Percentiles rank a stretch among this genome's conserved stretches.
Evolutionary conservation across 2,329 filamentous ascomycete genomes (phyloP).

Genomic region (Alternaria viburni): DNA sequence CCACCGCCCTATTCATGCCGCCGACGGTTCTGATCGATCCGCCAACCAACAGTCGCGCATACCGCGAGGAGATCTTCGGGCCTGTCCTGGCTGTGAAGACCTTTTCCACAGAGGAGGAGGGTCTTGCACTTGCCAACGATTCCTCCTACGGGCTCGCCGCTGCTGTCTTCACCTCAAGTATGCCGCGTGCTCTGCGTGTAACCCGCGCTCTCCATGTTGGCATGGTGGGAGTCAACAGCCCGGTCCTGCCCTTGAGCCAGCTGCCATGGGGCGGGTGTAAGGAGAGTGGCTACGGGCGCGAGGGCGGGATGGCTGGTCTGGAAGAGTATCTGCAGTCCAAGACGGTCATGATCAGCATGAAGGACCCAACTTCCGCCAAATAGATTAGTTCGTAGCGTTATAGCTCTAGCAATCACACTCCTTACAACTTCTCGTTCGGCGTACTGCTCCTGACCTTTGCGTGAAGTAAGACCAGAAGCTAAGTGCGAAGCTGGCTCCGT

Average conservation of each 20-base stretch:
- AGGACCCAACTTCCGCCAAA: not conserved
- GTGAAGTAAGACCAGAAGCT: not conserved
- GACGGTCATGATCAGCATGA: conserved; percentile 1
- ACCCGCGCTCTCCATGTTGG: conserved; percentile 26
- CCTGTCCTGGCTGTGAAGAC: conserved; percentile 37
- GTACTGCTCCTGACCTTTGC: not conserved
- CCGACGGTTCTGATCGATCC: conserved; percentile 3
- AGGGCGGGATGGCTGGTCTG: not conserved
- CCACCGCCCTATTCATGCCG: conserved; percentile 1
- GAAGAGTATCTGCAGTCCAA: conserved; percentile 1
- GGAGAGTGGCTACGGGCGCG: conserved; percentile 1
- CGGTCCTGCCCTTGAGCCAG: not conserved
- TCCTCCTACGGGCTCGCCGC: conserved; percentile 34
- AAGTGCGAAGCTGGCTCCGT: not conserved
- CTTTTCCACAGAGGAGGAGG: conserved; percentile 44
- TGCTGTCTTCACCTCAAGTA: conserved; percentile 16
- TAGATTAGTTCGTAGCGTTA: not conserved
- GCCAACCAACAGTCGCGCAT: not conserved
- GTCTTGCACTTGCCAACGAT: conserved; percentile 40
- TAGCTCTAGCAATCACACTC: not conserved
- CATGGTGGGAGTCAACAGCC: conserved; percentile 24
- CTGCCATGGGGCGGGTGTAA: conserved; percentile 5
- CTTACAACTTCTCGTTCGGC: not conserved
- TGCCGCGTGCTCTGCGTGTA: conserved; percentile 22
- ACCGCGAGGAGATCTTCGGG: conserved; percentile 40